phyloP scores from a whole-genome alignment of 139 green algal genomes.

The Picochlorum sp. region DNA sequence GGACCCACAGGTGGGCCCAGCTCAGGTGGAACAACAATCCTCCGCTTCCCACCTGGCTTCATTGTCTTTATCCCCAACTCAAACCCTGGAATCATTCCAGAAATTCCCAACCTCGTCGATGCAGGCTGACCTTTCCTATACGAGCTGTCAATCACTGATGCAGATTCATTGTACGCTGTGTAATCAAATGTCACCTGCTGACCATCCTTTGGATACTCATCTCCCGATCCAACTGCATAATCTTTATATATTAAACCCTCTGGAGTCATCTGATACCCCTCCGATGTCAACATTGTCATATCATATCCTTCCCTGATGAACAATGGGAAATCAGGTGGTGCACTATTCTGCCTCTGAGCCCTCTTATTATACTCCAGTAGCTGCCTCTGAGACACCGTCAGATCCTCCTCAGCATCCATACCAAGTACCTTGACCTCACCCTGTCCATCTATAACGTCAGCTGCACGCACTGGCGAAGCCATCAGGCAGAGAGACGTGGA shows the following conservation, averaged over 20 bases:
- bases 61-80: slow-evolving; percentile 88
- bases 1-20: slow-evolving; percentile 93
- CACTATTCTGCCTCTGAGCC: slow-evolving; percentile 76
- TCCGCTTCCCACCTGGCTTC: slow-evolving; percentile 68
- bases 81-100: slow-evolving; percentile 95
- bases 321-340: slow-evolving; percentile 64
- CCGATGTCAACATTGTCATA: slow-evolving; percentile 50
- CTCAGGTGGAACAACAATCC: slow-evolving; percentile 88
- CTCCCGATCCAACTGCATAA: slow-evolving; percentile 50
- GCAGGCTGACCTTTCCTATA: slow-evolving; percentile 76
- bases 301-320: slow-evolving; percentile 89
- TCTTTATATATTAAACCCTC: slow-evolving; percentile 84
- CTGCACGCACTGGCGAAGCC: neutral
- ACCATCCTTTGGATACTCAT: slow-evolving; percentile 53
- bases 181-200: slow-evolving; percentile 95
- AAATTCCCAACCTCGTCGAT: slow-evolving; percentile 75
- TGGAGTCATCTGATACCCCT: slow-evolving; percentile 36
- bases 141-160: slow-evolving; percentile 72
- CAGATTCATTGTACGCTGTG: slow-evolving; percentile 92
- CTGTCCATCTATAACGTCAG: slow-evolving; percentile 24
- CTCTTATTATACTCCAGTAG: slow-evolving; percentile 69
- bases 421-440: slow-evolving; percentile 16
- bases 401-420: neutral
- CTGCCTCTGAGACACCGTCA: slow-evolving; percentile 17
- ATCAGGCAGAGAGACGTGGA: neutral